Evolutionary conservation across 1,284 basidiomycete species (phyloP).

Genomic region (Ceratobasidium sp.): DNA sequence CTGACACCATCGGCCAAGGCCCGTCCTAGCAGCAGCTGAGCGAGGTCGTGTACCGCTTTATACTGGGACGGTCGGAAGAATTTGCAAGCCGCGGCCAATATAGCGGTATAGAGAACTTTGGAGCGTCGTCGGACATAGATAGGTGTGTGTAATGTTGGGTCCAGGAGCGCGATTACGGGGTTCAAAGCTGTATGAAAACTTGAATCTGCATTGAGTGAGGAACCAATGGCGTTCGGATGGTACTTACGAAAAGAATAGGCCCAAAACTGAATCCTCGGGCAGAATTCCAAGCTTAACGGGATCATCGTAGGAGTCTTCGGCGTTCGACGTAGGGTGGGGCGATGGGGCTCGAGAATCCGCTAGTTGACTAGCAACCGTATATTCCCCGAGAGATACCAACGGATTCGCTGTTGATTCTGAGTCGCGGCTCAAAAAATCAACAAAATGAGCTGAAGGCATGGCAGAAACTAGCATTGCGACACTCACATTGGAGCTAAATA

Average conservation of each 20-base stretch:
- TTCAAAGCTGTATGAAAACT: conserved; percentile 41
- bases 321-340: neutral
- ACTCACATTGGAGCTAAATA: neutral
- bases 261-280: conserved; percentile 44
- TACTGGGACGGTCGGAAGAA: conserved; percentile 50
- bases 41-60: conserved; percentile 45
- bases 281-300: conserved; percentile 46
- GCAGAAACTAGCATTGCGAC: neutral
- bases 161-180: conserved; percentile 47
- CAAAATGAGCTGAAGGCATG: conserved; percentile 9
- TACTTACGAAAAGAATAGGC: conserved; percentile 48
- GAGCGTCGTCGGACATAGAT: conserved; percentile 47
- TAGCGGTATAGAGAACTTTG: conserved; percentile 51
- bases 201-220: neutral
- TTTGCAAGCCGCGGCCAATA: conserved; percentile 51
- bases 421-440: conserved; percentile 15
- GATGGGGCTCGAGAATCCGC: conserved; percentile 17
- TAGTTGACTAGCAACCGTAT: conserved; percentile 18
- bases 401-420: neutral
- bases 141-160: conserved; percentile 49
- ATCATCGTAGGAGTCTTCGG: conserved; percentile 40
- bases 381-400: neutral
- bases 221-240: neutral
- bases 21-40: conserved; percentile 50
- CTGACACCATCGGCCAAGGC: conserved; percentile 50